Evolutionary conservation across 164 flowering plant species (phyloP).

Genomic region (Berberis vulgaris): DNA sequence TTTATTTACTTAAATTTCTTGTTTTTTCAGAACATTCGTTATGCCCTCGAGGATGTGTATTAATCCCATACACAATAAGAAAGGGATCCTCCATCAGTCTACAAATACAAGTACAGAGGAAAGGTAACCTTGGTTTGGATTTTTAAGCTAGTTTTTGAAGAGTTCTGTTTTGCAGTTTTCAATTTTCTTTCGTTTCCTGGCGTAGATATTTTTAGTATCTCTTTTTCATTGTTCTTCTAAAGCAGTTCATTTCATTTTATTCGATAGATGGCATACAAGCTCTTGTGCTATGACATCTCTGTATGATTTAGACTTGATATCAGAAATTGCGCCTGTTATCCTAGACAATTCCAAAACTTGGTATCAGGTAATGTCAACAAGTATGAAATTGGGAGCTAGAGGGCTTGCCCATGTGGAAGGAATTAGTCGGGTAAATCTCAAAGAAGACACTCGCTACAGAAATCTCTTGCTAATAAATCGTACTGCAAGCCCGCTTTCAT

Average conservation of each 20-base stretch:
- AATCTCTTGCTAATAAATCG: conserved; percentile 79
- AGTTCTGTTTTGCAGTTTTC: not conserved
- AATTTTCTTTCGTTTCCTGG: no score
- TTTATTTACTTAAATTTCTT: not conserved
- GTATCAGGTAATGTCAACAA: conserved; percentile 59
- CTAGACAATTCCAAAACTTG: conserved; percentile 81
- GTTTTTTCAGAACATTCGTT: conserved; percentile 68
- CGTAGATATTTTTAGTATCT: no score
- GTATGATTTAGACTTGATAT: conserved; percentile 83
- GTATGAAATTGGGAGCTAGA: conserved; percentile 81
- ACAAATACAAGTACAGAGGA: conserved; percentile 48
- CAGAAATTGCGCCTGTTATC: conserved; percentile 76
- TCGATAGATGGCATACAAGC: conserved; percentile 68
- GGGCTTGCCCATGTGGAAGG: conserved; percentile 76
- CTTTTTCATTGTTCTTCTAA: not conserved
- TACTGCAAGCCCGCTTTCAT: conserved; percentile 92
- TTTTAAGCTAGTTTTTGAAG: not conserved
- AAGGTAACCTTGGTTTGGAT: conserved; percentile 29
- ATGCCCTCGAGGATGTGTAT: conserved; percentile 98
- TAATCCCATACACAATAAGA: conserved; percentile 84
- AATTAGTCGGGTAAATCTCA: conserved; percentile 52
- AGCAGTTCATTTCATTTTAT: conserved; percentile 14
- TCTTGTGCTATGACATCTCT: conserved; percentile 84
- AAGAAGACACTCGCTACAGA: conserved; percentile 40
- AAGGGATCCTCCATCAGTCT: conserved; percentile 68